phyloP scores from a whole-genome alignment of 2,329 filamentous ascomycete genomes.

The Aspergillus quadricinctus region DNA sequence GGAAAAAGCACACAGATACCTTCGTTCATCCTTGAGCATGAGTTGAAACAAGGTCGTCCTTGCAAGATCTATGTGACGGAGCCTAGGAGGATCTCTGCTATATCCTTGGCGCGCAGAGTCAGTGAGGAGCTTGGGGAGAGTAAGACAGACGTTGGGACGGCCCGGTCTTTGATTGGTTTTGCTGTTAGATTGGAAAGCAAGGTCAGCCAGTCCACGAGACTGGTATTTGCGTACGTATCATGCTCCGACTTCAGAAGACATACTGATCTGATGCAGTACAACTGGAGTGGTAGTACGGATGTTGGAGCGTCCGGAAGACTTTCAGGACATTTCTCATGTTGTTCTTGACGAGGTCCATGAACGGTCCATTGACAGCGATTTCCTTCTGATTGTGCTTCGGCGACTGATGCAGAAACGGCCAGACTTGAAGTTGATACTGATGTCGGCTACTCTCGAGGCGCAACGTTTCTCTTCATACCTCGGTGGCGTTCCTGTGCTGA shows the following conservation, averaged over 20 bases:
- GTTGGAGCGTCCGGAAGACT: conserved; percentile 82
- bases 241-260: background rate
- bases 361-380: conserved; percentile 92
- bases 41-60: conserved; percentile 70
- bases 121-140: conserved; percentile 91
- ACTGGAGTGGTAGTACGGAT: conserved; percentile 94
- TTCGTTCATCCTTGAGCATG: conserved; percentile 84
- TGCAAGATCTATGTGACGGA: conserved; percentile 97
- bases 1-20: conserved; percentile 99
- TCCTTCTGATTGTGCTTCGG: conserved; percentile 85
- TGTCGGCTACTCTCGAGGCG: conserved; percentile 96
- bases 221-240: conserved; percentile 73
- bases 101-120: conserved; percentile 86
- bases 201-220: conserved; percentile 70
- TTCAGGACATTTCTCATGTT: conserved; percentile 86
- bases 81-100: conserved; percentile 89
- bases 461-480: conserved; percentile 87
- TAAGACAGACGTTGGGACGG: conserved; percentile 74
- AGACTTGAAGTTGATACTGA: conserved; percentile 87
- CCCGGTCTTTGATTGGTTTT: conserved; percentile 83
- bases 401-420: conserved; percentile 71
- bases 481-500: conserved; percentile 76
- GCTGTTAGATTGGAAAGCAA: conserved; percentile 91
- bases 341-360: conserved; percentile 98
- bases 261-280: conserved; percentile 34